Conservation (phyloP, 305 asterid species). For the Caryopteris hybrid region DNA sequence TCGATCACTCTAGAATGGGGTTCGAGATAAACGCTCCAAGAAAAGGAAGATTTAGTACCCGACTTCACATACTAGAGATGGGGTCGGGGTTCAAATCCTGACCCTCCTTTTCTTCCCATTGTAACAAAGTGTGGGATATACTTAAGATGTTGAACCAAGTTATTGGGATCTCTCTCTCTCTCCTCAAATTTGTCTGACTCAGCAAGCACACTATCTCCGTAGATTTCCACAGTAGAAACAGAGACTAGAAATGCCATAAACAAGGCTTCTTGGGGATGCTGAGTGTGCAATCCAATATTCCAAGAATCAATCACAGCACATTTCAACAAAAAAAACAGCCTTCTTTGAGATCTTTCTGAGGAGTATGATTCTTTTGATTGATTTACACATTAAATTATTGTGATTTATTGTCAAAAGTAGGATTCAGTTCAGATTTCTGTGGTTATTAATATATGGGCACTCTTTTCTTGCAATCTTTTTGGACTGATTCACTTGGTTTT, state of each 20-base stretch:
- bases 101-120: too few species aligned
- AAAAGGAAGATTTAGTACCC: too few species aligned
- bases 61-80: too few species aligned
- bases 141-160: neutral
- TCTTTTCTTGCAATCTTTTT: neutral
- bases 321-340: too few species aligned
- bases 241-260: neutral
- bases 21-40: too few species aligned
- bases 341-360: too few species aligned
- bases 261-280: constrained; percentile 13
- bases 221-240: constrained; percentile 4
- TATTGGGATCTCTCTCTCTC: neutral
- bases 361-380: too few species aligned
- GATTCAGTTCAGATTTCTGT: neutral
- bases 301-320: neutral
- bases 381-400: constrained; percentile 1
- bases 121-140: neutral
- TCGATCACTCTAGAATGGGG: too few species aligned
- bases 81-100: too few species aligned
- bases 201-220: constrained; percentile 23
- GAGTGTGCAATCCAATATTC: constrained; percentile 21
- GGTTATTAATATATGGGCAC: too few species aligned
- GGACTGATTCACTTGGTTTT: neutral
- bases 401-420: neutral
- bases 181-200: constrained; percentile 22